These are phyloP conservation scores for Dittrichia graveolens DNA, from an alignment of 129 eudicot species.

Conservation along the genomic window DNA sequence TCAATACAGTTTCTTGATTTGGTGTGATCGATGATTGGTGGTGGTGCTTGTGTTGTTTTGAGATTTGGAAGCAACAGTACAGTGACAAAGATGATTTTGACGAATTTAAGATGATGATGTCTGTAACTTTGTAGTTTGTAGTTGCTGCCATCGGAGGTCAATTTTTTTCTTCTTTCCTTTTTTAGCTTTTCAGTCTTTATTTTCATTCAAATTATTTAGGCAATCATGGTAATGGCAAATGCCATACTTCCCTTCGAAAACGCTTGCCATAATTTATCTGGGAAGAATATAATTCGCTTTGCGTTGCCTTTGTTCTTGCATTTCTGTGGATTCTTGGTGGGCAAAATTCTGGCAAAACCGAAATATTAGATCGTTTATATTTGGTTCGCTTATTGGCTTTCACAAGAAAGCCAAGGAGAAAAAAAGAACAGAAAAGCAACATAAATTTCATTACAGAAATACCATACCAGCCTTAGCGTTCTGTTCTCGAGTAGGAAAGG, in stretches of 20 bases:
- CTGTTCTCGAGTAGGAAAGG: too few species aligned
- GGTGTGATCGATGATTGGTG: slow-evolving; percentile 30
- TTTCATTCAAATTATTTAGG: background rate
- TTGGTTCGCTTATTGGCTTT: background rate
- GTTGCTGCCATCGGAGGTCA: slow-evolving; percentile 5
- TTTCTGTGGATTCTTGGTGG: background rate
- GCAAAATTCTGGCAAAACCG: background rate
- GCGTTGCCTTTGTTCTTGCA: background rate
- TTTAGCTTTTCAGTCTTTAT: background rate
- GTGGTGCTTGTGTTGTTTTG: slow-evolving; percentile 5
- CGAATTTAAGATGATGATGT: slow-evolving; percentile 17
- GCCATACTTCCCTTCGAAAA: slow-evolving; percentile 22
- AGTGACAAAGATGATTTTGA: slow-evolving; percentile 30
- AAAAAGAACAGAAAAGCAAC: too few species aligned
- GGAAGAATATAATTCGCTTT: slow-evolving; percentile 17
- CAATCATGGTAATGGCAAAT: background rate
- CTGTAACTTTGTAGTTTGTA: slow-evolving; percentile 36
- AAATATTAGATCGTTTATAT: too few species aligned
- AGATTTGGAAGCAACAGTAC: slow-evolving; percentile 21
- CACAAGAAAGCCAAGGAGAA: too few species aligned
- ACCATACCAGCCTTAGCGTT: too few species aligned
- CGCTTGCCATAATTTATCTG: background rate
- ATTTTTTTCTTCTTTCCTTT: background rate
- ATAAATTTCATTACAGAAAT: too few species aligned
- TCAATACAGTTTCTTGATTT: slow-evolving; percentile 25